phyloP scores from a whole-genome alignment of 2,329 filamentous ascomycete genomes.

The Fusarium gaditjirri region DNA sequence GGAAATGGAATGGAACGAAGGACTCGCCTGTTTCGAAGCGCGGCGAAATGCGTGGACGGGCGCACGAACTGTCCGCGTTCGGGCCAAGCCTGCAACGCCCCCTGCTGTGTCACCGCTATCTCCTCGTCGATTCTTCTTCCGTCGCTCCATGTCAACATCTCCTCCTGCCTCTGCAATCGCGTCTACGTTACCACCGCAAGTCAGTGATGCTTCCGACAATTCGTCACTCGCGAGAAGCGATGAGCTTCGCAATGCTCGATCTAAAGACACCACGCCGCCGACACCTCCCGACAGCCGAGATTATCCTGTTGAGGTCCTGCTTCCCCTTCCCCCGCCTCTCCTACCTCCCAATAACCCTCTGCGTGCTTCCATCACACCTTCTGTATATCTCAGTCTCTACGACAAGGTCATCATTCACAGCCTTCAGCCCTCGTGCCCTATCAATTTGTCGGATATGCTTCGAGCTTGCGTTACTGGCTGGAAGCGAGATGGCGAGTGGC shows the following conservation, averaged over 20 bases:
- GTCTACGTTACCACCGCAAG: conserved; percentile 36
- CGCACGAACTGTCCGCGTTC: conserved; percentile 69
- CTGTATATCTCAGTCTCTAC: conserved; percentile 84
- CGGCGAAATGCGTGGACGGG: conserved; percentile 88
- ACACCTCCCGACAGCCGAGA: conserved; percentile 31
- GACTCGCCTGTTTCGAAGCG: conserved; percentile 80
- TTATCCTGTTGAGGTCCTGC: conserved; percentile 68
- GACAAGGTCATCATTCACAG: conserved; percentile 85
- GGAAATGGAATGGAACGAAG: conserved; percentile 82
- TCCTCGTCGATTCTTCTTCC: conserved; percentile 62
- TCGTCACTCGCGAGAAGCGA: conserved; percentile 55
- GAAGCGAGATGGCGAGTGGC: conserved; percentile 95
- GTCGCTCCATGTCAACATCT: conserved; percentile 57
- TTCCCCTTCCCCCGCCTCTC: conserved; percentile 79
- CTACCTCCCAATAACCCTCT: conserved; percentile 80
- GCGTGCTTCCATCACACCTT: conserved; percentile 78
- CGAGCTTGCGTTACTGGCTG: conserved; percentile 86
- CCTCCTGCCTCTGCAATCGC: conserved; percentile 46
- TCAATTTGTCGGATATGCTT: conserved; percentile 86
- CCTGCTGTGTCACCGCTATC: conserved; percentile 59
- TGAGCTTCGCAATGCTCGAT: conserved; percentile 47
- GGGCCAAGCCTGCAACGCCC: conserved; percentile 56
- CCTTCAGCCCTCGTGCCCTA: conserved; percentile 85
- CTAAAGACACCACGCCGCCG: conserved; percentile 49
- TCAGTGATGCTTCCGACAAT: conserved; percentile 52